Evolutionary conservation across 495 filamentous ascomycete species (phyloP), one percentile per base, ranked within the genome.

Genomic region (Penicillium cinerascens): DNA sequence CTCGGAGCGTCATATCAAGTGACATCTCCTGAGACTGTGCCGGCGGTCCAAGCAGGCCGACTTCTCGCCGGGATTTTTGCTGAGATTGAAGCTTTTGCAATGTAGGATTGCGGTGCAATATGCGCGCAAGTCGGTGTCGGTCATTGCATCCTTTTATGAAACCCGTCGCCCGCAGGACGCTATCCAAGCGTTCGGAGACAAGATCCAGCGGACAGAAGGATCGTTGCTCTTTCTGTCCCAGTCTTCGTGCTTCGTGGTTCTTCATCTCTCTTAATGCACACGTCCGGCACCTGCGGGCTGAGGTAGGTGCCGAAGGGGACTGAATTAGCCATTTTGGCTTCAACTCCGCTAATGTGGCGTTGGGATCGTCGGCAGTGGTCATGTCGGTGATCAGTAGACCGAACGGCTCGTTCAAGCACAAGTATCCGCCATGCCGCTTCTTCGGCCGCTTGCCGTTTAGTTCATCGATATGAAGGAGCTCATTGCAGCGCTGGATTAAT

Each of bases 271-370:
- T 73, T 17, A 89, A 65, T 2, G 93, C 93, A 66, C 93, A 98
- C 1, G 88, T 96, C 5, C 93, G 85, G 68, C 93, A 98, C 21
- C 91, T 77, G 18, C 63, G 78, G 15, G 87, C 79, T n/a, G n/a
- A n/a, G n/a, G 5, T 69, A 1, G 91, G 91, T 0, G 92, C 92
- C 21, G 82, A 83, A 1, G 88, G 89, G 0, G 89, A 93, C 56
- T 92, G 92, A 6, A 78, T 64, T 1, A 97, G 81, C 93, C 93
- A 98, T 68, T 98, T 98, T 6, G 92, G 91, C 61, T 98, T 98
- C 59, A 97, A 83, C 66, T 98, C 89, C 20, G 91, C 70, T 0
- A 84, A 60, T 0, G 76, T 68, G 17, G 81, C 73, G 17, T 57
- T 68, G 7, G 71, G 60, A n/a, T 72, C 66, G 10, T 60, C 60